These are phyloP conservation scores for Fusarium luffae DNA, from an alignment of 2,329 filamentous ascomycete species.

Conservation along the genomic window DNA sequence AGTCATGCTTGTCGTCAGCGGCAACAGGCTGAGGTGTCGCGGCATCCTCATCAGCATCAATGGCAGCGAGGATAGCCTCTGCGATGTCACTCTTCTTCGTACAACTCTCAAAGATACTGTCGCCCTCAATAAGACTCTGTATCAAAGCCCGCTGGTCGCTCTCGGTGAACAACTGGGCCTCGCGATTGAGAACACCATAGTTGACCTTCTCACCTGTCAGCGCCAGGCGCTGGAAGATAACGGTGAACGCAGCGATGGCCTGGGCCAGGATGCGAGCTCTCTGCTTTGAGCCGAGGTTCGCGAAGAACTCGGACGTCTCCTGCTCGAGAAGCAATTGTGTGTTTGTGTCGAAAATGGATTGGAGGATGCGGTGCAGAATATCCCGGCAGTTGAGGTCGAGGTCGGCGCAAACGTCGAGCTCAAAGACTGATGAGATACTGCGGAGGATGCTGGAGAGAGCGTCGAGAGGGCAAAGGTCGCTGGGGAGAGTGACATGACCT, in stretches of 20 bases:
- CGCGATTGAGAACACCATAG: constrained; percentile 43
- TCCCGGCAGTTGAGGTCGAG: constrained; percentile 42
- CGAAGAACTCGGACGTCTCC: constrained; percentile 44
- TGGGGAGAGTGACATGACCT: constrained; percentile 40
- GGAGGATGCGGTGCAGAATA: constrained; percentile 44
- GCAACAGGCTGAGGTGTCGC: constrained; percentile 40
- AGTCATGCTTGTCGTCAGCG: constrained; percentile 42
- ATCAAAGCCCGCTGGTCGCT: constrained; percentile 45
- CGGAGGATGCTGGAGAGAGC: constrained; percentile 39
- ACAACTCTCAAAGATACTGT: constrained; percentile 41
- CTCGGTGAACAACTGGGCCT: constrained; percentile 44
- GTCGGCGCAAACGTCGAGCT: constrained; percentile 39
- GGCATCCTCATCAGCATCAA: constrained; percentile 43
- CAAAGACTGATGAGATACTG: constrained; percentile 39
- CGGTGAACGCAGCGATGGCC: constrained; percentile 41
- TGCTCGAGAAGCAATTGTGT: constrained; percentile 43
- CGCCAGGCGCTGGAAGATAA: constrained; percentile 43
- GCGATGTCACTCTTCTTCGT: constrained; percentile 33
- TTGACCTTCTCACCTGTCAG: constrained; percentile 39
- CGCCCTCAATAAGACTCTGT: constrained; percentile 42
- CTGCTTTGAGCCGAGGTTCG: constrained; percentile 38
- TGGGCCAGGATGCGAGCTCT: constrained; percentile 43
- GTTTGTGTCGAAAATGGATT: constrained; percentile 45
- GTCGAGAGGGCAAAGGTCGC: constrained; percentile 41
- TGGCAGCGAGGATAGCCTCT: constrained; percentile 41